Conservation (phyloP, 129 eudicot species). For the Chrysanthemum seticuspe region DNA sequence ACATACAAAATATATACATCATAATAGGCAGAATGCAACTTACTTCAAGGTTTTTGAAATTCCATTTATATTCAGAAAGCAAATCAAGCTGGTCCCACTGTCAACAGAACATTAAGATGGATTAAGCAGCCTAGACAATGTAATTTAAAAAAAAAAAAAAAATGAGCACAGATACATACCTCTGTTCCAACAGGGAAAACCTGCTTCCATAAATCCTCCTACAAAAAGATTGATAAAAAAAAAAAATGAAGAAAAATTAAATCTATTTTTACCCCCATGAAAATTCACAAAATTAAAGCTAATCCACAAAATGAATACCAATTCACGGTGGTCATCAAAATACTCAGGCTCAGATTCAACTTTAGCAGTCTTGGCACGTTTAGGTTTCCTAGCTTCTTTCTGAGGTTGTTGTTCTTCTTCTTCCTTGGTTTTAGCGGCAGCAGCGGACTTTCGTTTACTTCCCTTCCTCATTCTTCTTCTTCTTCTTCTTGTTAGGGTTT, state of each 20-base stretch:
- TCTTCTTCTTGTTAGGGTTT: no score
- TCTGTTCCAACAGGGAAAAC: slow-evolving; percentile 96
- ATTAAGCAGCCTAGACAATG: not conserved
- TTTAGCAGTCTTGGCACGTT: slow-evolving; percentile 46
- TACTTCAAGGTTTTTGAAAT: slow-evolving; percentile 83
- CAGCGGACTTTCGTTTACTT: slow-evolving; percentile 56
- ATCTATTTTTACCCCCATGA: no score
- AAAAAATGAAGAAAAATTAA: not conserved
- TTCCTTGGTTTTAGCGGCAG: slow-evolving; percentile 28
- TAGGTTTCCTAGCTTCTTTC: slow-evolving; percentile 31
- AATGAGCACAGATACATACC: slow-evolving; percentile 41
- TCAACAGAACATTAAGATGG: not conserved
- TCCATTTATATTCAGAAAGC: slow-evolving; percentile 93
- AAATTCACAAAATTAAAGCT: no score
- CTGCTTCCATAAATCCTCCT: slow-evolving; percentile 98
- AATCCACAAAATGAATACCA: slow-evolving; percentile 41
- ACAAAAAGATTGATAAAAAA: slow-evolving; percentile 26
- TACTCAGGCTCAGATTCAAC: slow-evolving; percentile 65
- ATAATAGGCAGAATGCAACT: slow-evolving; percentile 25
- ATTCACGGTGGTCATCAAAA: slow-evolving; percentile 76
- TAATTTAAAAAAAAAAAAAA: not conserved
- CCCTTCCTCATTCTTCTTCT: slow-evolving; percentile 57
- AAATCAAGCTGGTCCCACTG: slow-evolving; percentile 97
- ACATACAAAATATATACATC: not conserved
- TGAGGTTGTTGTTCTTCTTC: slow-evolving; percentile 22